Percentiles rank a stretch among this genome's conserved stretches.
phyloP scores from a whole-genome alignment of 495 filamentous ascomycete genomes.

The Cudoniella acicularis region DNA sequence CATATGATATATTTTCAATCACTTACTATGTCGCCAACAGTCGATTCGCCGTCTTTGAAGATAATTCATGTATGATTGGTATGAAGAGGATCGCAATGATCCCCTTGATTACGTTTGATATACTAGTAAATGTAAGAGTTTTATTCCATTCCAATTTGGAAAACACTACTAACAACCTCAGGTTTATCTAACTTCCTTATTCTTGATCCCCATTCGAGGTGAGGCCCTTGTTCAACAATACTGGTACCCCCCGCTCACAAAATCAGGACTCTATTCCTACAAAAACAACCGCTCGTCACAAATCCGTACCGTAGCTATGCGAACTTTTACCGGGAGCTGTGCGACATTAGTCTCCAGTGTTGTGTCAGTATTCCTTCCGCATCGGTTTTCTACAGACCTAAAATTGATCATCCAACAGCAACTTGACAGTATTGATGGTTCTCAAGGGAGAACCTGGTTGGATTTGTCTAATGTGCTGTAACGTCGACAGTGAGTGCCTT shows the following conservation, averaged over 20 bases:
- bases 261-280: constrained; percentile 30
- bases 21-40: constrained; percentile 21
- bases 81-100: constrained; percentile 46
- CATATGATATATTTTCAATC: background rate
- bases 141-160: background rate
- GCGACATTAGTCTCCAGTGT: constrained; percentile 45
- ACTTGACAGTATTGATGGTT: constrained; percentile 46
- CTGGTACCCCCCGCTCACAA: constrained; percentile 33
- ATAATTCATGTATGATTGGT: constrained; percentile 48
- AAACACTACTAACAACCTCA: constrained; percentile 21
- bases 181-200: constrained; percentile 49
- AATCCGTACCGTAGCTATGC: constrained; percentile 37
- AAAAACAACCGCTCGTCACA: constrained; percentile 18
- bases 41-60: constrained; percentile 41
- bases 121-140: constrained; percentile 40
- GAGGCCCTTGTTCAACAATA: constrained; percentile 33
- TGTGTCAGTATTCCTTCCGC: constrained; percentile 30
- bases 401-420: constrained; percentile 29
- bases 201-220: constrained; percentile 45
- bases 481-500: constrained; percentile 42
- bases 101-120: constrained; percentile 46
- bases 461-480: constrained; percentile 55
- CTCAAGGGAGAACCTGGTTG: constrained; percentile 51
- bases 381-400: background rate
- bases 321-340: constrained; percentile 47